Conservation (phyloP, 768 basidiomycete species). For the Mycena alexandri region DNA sequence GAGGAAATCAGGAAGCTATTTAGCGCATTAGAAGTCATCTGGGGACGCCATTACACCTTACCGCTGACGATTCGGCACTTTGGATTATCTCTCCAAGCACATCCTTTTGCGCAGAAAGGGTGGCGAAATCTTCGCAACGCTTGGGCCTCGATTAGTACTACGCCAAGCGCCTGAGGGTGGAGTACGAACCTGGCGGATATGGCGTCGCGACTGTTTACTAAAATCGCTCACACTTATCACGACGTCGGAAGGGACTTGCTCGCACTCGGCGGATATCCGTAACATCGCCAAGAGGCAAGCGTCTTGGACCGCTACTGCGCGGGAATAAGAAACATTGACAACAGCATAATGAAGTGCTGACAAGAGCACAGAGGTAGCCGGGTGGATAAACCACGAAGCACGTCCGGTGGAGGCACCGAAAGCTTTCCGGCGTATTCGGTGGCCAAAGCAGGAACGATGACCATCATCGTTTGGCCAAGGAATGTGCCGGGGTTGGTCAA, state of each 20-base stretch:
- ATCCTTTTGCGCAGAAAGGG: slow-evolving; percentile 58
- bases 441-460: slow-evolving; percentile 77
- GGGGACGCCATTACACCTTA: slow-evolving; percentile 46
- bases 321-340: slow-evolving; percentile 2
- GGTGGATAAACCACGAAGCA: slow-evolving; percentile 60
- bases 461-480: slow-evolving; percentile 70
- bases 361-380: slow-evolving; percentile 58
- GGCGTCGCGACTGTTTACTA: slow-evolving; percentile 59
- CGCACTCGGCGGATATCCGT: slow-evolving; percentile 70
- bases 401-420: slow-evolving; percentile 61
- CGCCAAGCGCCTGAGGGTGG: background rate
- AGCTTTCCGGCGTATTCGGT: slow-evolving; percentile 69
- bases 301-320: slow-evolving; percentile 78
- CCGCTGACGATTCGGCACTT: slow-evolving; percentile 67
- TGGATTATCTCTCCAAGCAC: slow-evolving; percentile 61
- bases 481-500: slow-evolving; percentile 53
- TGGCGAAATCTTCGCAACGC: slow-evolving; percentile 80
- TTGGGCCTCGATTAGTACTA: slow-evolving; percentile 44
- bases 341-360: slow-evolving; percentile 48
- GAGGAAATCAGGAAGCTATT: slow-evolving; percentile 81
- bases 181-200: slow-evolving; percentile 68
- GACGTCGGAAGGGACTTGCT: slow-evolving; percentile 63
- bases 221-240: slow-evolving; percentile 57
- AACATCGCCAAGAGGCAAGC: slow-evolving; percentile 80
- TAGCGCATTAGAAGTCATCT: slow-evolving; percentile 9